phyloP scores from a whole-genome alignment of 2,329 filamentous ascomycete species.

The Aspergillus fructus region DNA sequence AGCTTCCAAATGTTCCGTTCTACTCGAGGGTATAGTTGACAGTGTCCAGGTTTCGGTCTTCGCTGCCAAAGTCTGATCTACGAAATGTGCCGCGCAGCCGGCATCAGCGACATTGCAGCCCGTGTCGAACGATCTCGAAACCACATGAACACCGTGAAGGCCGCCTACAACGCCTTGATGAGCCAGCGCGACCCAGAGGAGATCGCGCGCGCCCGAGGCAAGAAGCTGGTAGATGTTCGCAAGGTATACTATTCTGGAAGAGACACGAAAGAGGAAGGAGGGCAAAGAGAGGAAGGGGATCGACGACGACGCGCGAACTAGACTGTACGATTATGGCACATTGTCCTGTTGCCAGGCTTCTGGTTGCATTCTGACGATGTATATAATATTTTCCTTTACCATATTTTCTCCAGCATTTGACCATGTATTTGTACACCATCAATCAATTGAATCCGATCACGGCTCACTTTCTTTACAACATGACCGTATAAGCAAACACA shows the following conservation, averaged over 20 bases:
- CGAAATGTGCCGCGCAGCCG: slow-evolving; percentile 85
- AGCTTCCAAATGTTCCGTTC: slow-evolving; percentile 29
- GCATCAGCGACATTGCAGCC: slow-evolving; percentile 83
- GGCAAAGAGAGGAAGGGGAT: slow-evolving; percentile 33
- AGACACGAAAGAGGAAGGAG: slow-evolving; percentile 35
- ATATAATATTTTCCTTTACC: slow-evolving; percentile 25
- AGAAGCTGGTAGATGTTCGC: slow-evolving; percentile 92
- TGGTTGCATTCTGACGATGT: slow-evolving; percentile 17
- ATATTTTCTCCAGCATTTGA: neutral
- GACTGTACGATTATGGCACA: slow-evolving; percentile 11
- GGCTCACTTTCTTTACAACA: neutral
- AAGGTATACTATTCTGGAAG: slow-evolving; percentile 95
- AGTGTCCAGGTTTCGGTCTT: slow-evolving; percentile 76
- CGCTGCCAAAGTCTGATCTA: slow-evolving; percentile 89
- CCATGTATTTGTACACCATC: slow-evolving; percentile 5
- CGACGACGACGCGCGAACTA: neutral
- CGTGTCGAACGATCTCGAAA: slow-evolving; percentile 82
- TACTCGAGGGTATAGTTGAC: neutral
- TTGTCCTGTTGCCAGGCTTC: slow-evolving; percentile 9
- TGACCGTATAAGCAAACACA: neutral
- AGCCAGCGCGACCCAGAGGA: slow-evolving; percentile 85
- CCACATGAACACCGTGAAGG: slow-evolving; percentile 98
- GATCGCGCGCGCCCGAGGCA: slow-evolving; percentile 82
- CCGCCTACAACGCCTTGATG: slow-evolving; percentile 76
- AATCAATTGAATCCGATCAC: neutral